Evolutionary conservation across 768 basidiomycete species (phyloP), one percentile per base, ranked within the genome.

Genomic region (Bullera alba): DNA sequence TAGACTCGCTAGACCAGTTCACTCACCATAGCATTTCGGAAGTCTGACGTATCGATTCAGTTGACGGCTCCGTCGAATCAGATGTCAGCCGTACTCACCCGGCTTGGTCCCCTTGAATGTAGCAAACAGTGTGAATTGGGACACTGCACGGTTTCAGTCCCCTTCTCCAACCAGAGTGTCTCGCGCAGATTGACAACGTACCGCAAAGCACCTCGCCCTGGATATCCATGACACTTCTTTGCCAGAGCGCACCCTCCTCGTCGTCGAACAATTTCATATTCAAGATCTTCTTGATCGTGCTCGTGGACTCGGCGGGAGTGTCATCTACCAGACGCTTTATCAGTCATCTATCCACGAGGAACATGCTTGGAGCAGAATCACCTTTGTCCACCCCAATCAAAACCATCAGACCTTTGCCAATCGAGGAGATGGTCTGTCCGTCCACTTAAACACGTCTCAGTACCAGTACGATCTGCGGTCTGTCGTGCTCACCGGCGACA

Each of bases 41-140:
- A 96, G 71, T 95, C 90, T 26, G 35, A 21, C 8, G 21, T n/a
- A 21, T 22, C 14, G 8, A 19, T 14, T 10, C 14, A 10, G 19
- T 8, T 21, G 12, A 10, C n/a, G n/a, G 8, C n/a, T 34, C 8
- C 32, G 32, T 34, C 10, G 8, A 34, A 34, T n/a, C n/a, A n/a
- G n/a, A n/a, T n/a, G n/a, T n/a, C n/a, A 34, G 32, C 10, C 10
- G n/a, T 25, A 51, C 59, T 27, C n/a, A 61, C 62, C 63, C 21
- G 70, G 71, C 34, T 70, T 72, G 16, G 63, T 48, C 14, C 89
- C 89, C 71, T 95, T 95, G 46, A 88, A 89, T 52, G 85, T 84
- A 21, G 90, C 86, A 66, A 92, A 72, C 23, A 99, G 78, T 1
- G 92, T 91, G 70, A 95, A 93, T 61, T 97, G 93, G 1, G 91